A percentile compares a stretch with the other conserved stretches of the same genome.
phyloP scores from a whole-genome alignment of 2,329 filamentous ascomycete genomes.

The Cryphonectria radicalis region DNA sequence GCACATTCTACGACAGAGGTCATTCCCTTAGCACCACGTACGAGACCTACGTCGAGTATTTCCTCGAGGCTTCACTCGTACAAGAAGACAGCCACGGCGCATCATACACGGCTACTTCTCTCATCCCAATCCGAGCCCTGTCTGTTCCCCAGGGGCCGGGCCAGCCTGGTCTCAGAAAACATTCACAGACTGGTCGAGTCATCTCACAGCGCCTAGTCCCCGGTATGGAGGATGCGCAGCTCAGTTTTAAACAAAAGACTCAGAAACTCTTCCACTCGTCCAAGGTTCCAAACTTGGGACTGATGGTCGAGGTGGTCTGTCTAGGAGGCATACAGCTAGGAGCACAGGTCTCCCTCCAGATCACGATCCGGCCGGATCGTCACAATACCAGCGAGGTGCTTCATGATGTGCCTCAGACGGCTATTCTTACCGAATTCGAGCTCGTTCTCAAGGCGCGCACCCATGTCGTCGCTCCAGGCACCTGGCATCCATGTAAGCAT shows the following conservation, averaged over 20 bases:
- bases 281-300: conserved; percentile 40
- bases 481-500: conserved; percentile 6
- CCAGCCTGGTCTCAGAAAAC: conserved; percentile 26
- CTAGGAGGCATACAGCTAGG: conserved; percentile 40
- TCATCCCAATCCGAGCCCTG: conserved; percentile 31
- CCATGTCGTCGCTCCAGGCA: conserved; percentile 28
- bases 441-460: conserved; percentile 30
- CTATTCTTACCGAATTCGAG: conserved; percentile 30
- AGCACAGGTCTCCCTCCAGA: conserved; percentile 32
- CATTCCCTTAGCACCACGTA: conserved; percentile 19
- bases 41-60: conserved; percentile 43
- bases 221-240: conserved; percentile 35
- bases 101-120: conserved; percentile 31
- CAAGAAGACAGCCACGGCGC: conserved; percentile 13
- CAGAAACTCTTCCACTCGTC: conserved; percentile 40
- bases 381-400: conserved; percentile 30
- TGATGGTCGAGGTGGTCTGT: conserved; percentile 34
- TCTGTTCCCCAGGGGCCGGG: conserved; percentile 27
- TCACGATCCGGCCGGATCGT: conserved; percentile 30
- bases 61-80: conserved; percentile 37
- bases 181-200: conserved; percentile 25
- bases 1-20: conserved; percentile 14
- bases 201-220: conserved; percentile 37
- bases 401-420: conserved; percentile 20
- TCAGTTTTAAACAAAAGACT: conserved; percentile 41